Conservation (phyloP, 2,329 filamentous ascomycete genomes). For the Fusarium siculi region DNA sequence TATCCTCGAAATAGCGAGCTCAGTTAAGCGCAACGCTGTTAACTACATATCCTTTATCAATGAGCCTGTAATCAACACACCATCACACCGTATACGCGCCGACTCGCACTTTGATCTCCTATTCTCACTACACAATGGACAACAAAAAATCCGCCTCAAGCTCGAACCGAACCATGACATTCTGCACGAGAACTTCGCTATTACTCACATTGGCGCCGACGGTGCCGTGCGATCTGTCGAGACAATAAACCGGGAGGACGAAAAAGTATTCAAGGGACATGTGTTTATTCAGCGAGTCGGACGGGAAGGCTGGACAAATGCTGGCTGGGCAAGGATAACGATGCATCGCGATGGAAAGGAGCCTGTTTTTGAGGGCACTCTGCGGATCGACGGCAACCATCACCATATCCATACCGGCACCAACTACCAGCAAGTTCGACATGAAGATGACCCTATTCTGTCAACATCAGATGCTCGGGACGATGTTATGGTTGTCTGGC, state of each 20-base stretch:
- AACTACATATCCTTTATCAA: slow-evolving; percentile 78
- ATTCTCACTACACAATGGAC: slow-evolving; percentile 76
- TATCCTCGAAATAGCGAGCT: slow-evolving; percentile 66
- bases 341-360: slow-evolving; percentile 78
- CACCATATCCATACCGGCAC: slow-evolving; percentile 85
- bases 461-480: slow-evolving; percentile 60
- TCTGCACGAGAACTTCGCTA: slow-evolving; percentile 77
- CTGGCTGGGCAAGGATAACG: slow-evolving; percentile 87
- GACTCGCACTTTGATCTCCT: slow-evolving; percentile 85
- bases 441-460: slow-evolving; percentile 75
- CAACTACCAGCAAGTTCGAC: slow-evolving; percentile 78
- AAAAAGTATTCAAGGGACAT: slow-evolving; percentile 86
- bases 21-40: slow-evolving; percentile 79
- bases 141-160: slow-evolving; percentile 78
- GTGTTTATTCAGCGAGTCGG: slow-evolving; percentile 74
- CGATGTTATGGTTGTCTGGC: slow-evolving; percentile 90
- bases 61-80: slow-evolving; percentile 80
- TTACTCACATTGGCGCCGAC: slow-evolving; percentile 78
- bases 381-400: slow-evolving; percentile 81
- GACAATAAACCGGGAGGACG: slow-evolving; percentile 74
- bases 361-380: slow-evolving; percentile 91
- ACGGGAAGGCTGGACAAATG: slow-evolving; percentile 76
- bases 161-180: slow-evolving; percentile 94
- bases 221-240: slow-evolving; percentile 76
- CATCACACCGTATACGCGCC: slow-evolving; percentile 81